Conservation (phyloP, 805 yeast species). For the Kodamaea nitidulidarum region DNA sequence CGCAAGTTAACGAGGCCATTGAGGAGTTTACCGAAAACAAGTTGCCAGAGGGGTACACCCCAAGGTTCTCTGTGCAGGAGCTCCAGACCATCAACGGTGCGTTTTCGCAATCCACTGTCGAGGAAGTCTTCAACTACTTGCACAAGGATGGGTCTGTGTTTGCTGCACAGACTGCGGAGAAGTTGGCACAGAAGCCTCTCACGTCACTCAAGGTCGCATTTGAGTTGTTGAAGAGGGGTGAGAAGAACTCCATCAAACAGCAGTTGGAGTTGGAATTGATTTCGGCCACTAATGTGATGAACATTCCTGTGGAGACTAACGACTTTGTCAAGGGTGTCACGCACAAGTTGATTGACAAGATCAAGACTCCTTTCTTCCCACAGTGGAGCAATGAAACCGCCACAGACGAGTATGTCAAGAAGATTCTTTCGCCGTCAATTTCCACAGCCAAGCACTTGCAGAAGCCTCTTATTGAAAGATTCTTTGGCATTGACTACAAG, state of each 20-base stretch:
- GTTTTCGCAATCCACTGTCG: conserved; percentile 52
- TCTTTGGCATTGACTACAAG: conserved; percentile 36
- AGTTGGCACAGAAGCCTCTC: conserved; percentile 64
- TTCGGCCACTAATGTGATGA: conserved; percentile 69
- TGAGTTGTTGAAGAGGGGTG: conserved; percentile 61
- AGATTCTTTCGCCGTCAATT: conserved; percentile 18
- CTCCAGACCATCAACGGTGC: conserved; percentile 63
- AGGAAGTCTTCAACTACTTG: conserved; percentile 53
- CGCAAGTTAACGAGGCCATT: conserved; percentile 64
- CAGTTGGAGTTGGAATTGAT: conserved; percentile 71
- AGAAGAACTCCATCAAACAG: conserved; percentile 51
- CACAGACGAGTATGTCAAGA: conserved; percentile 16
- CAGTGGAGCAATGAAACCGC: conserved; percentile 36
- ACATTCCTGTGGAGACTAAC: conserved; percentile 45
- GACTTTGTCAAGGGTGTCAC: conserved; percentile 71
- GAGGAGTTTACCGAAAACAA: conserved; percentile 70
- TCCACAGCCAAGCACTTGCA: conserved; percentile 23
- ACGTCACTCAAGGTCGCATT: conserved; percentile 73
- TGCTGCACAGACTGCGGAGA: conserved; percentile 54
- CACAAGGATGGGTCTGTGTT: conserved; percentile 57
- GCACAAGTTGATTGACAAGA: conserved; percentile 59
- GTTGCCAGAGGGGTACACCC: conserved; percentile 59
- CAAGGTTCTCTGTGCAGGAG: conserved; percentile 52
- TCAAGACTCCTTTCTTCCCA: conserved; percentile 47
- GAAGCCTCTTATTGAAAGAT: conserved; percentile 36